Percentiles rank a stretch among this genome's conserved stretches.
phyloP scores from a whole-genome alignment of 805 yeast genomes.

The Yamadazyma olivae region DNA sequence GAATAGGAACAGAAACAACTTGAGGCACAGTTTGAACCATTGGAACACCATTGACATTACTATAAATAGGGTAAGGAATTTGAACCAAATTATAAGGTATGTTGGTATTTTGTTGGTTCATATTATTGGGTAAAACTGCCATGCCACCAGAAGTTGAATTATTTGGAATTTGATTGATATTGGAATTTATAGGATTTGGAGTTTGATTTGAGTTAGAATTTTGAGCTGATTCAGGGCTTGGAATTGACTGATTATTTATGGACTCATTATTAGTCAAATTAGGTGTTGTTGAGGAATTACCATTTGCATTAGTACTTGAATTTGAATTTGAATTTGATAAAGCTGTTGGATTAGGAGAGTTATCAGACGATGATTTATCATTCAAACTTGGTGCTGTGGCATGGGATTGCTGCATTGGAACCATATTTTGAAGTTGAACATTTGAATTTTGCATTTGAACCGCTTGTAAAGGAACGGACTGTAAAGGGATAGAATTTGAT shows the following conservation, averaged over 20 bases:
- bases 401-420: too few species aligned
- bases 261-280: too few species aligned
- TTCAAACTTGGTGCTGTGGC: neutral
- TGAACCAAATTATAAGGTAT: slow-evolving; percentile 17
- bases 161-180: neutral
- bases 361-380: neutral
- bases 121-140: too few species aligned
- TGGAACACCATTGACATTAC: slow-evolving; percentile 13
- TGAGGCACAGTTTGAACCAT: slow-evolving; percentile 14
- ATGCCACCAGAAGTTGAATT: neutral
- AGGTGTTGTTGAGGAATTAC: too few species aligned
- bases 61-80: slow-evolving; percentile 16
- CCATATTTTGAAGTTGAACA: too few species aligned
- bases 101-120: too few species aligned
- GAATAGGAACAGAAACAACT: slow-evolving; percentile 14
- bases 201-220: too few species aligned
- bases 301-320: too few species aligned
- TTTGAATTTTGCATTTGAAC: neutral
- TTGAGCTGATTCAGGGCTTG: too few species aligned
- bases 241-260: too few species aligned
- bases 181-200: slow-evolving; percentile 7
- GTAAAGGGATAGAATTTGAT: neutral
- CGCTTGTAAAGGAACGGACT: neutral
- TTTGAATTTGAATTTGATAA: neutral
- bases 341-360: neutral